Conservation (phyloP, 345 rosid genomes). For the Populus euphratica region DNA sequence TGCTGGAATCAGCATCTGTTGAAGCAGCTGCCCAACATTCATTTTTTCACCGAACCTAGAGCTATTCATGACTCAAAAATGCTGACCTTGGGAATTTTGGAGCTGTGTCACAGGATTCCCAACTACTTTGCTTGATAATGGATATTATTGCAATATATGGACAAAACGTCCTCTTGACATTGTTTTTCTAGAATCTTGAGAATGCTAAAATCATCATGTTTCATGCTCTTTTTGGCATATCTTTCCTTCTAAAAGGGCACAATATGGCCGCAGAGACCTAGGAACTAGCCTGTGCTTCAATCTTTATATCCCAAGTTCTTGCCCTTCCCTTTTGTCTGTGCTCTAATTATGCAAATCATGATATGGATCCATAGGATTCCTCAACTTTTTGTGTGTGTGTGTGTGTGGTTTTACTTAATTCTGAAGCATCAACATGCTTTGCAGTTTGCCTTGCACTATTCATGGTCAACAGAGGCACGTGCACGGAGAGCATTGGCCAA, state of each 20-base stretch:
- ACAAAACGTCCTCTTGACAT: not conserved
- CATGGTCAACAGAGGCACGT: conserved; percentile 92
- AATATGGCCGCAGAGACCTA: not conserved
- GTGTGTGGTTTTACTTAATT: conserved; percentile 7
- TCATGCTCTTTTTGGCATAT: not conserved
- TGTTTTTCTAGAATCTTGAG: not conserved
- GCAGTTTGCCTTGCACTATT: conserved; percentile 96
- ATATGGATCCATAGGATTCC: not conserved
- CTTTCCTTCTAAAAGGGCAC: not conserved
- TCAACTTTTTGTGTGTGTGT: not conserved
- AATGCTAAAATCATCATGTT: not conserved
- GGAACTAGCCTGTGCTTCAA: not conserved
- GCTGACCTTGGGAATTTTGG: not conserved
- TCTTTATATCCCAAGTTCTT: not conserved
- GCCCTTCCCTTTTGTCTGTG: too few species aligned
- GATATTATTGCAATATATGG: not conserved
- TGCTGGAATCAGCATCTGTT: not conserved
- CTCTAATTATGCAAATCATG: not conserved
- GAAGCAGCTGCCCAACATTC: not conserved
- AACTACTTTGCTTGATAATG: not conserved
- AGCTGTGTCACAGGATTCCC: not conserved
- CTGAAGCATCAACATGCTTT: conserved; percentile 18
- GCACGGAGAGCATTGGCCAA: conserved; percentile 92
- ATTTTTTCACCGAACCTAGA: not conserved
- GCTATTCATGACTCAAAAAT: not conserved